phyloP scores from a whole-genome alignment of 768 basidiomycete species.

The Lactarius sanguifluus region DNA sequence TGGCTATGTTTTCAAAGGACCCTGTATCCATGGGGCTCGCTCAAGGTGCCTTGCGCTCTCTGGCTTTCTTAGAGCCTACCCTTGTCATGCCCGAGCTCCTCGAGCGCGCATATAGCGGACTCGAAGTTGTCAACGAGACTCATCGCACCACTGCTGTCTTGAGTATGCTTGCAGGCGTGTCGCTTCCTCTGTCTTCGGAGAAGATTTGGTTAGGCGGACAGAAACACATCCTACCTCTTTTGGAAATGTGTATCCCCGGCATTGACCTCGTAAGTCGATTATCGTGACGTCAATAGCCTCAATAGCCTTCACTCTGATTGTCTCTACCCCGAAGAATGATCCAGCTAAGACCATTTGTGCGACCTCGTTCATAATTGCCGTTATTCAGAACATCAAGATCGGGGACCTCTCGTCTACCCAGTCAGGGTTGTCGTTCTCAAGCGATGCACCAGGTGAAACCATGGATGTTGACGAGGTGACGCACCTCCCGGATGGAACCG shows the following conservation, averaged over 20 bases:
- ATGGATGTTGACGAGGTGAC: constrained; percentile 53
- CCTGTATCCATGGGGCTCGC: constrained; percentile 76
- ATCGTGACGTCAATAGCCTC: background rate
- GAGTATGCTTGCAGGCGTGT: constrained; percentile 75
- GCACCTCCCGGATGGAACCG: constrained; percentile 54
- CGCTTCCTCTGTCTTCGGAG: constrained; percentile 75
- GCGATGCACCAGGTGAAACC: constrained; percentile 53
- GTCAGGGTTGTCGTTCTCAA: constrained; percentile 53
- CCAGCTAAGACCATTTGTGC: constrained; percentile 78
- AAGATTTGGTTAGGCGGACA: constrained; percentile 82
- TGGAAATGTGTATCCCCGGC: constrained; percentile 88
- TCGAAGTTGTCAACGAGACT: constrained; percentile 95
- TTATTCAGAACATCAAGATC: constrained; percentile 73
- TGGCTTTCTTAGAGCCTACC: constrained; percentile 79
- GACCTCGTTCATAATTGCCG: constrained; percentile 73
- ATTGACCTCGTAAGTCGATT: constrained; percentile 71
- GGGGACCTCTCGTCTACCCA: constrained; percentile 70
- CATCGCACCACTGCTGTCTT: constrained; percentile 91
- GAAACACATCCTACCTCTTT: constrained; percentile 81
- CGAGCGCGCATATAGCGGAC: constrained; percentile 85
- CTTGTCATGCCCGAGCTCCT: constrained; percentile 89
- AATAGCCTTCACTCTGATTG: background rate
- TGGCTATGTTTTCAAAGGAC: constrained; percentile 92
- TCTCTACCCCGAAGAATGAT: constrained; percentile 56
- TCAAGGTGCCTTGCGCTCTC: constrained; percentile 71